Conservation (phyloP, 257 asterid species). For the Thymus quinquecostatus region DNA sequence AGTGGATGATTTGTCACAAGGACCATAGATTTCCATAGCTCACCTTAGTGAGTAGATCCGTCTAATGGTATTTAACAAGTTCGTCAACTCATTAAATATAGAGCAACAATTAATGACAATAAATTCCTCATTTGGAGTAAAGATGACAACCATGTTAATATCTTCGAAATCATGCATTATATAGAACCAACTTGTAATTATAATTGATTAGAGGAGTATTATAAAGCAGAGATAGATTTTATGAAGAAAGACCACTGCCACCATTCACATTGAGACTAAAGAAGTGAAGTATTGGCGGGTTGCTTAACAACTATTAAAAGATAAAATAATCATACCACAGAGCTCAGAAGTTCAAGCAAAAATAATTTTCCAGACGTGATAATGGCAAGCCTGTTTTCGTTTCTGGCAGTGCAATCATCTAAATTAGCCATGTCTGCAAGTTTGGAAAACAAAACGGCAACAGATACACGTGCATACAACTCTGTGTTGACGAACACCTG, state of each 20-base stretch:
- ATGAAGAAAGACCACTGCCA: background rate
- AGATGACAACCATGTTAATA: background rate
- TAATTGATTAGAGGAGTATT: background rate
- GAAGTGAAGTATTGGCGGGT: background rate
- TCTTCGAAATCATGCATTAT: background rate
- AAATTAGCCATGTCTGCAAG: slow-evolving; percentile 66
- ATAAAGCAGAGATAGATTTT: slow-evolving; percentile 8
- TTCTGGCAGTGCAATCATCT: slow-evolving; percentile 42
- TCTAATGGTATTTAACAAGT: background rate
- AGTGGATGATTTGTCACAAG: slow-evolving; percentile 6
- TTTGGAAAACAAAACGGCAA: slow-evolving; percentile 79
- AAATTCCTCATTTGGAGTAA: background rate
- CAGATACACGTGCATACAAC: slow-evolving; percentile 95
- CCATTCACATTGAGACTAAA: background rate
- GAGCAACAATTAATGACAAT: background rate
- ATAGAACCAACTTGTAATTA: background rate
- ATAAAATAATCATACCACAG: slow-evolving; percentile 52
- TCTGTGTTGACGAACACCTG: slow-evolving; percentile 94
- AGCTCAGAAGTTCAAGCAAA: slow-evolving; percentile 79
- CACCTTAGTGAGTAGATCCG: background rate
- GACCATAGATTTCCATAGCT: background rate
- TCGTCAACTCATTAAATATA: background rate
- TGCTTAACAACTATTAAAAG: slow-evolving; percentile 7
- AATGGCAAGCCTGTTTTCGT: slow-evolving; percentile 40
- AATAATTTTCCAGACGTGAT: slow-evolving; percentile 77